phyloP scores from a whole-genome alignment of 768 basidiomycete genomes.

The Boletales sp. region DNA sequence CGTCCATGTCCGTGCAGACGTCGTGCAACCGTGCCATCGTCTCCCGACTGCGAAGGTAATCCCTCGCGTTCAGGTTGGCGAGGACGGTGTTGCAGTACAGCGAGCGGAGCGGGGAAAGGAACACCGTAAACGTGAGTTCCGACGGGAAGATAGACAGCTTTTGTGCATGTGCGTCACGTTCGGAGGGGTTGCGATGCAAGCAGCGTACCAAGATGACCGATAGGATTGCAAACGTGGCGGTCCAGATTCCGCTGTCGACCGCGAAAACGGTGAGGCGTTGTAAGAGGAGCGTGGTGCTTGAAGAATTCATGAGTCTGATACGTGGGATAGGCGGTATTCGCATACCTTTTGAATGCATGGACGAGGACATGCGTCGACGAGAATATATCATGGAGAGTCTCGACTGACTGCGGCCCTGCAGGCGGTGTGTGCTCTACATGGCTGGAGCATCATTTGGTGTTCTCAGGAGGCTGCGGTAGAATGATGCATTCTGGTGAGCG shows the following conservation, averaged over 20 bases:
- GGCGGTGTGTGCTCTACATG: no score
- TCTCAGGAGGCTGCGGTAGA: no score
- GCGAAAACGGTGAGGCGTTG: neutral
- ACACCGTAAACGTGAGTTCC: neutral
- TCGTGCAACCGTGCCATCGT: no score
- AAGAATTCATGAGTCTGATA: neutral
- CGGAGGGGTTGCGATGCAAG: no score
- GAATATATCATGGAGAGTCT: no score
- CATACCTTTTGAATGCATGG: neutral
- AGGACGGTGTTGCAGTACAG: constrained; percentile 6
- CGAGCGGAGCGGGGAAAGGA: constrained; percentile 1
- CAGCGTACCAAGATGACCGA: neutral
- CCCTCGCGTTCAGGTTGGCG: constrained; percentile 5
- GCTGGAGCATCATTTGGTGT: no score
- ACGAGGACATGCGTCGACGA: no score
- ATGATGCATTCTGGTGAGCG: no score
- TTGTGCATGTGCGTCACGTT: no score
- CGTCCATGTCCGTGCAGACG: no score
- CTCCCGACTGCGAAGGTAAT: no score
- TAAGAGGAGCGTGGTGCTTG: neutral
- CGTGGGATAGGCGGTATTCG: neutral
- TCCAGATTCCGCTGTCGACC: neutral
- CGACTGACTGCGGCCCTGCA: no score
- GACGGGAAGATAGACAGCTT: neutral
- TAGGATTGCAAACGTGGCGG: neutral